These are phyloP conservation scores for Adansonia rubrostipa DNA, from an alignment of 441 rosid species.

Conservation along the genomic window DNA sequence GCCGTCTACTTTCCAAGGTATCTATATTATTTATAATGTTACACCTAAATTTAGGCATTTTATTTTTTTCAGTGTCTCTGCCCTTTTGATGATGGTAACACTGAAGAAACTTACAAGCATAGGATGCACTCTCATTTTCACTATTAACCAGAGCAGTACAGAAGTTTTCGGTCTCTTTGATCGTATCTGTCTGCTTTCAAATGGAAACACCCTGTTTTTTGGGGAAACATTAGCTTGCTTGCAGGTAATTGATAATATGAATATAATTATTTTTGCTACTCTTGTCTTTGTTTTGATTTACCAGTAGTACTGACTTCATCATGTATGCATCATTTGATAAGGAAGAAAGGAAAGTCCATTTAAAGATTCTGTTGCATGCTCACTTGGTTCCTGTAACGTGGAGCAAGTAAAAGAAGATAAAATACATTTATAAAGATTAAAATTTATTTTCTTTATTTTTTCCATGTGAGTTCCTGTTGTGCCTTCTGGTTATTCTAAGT, in stretches of 20 bases:
- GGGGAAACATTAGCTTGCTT: constrained; percentile 98
- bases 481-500: constrained; percentile 35
- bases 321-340: constrained; percentile 3
- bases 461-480: constrained; percentile 17
- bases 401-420: background rate
- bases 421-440: background rate
- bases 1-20: constrained; percentile 4
- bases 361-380: constrained; percentile 16
- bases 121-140: constrained; percentile 92
- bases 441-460: background rate
- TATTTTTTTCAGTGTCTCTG: constrained; percentile 71
- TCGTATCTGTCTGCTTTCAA: constrained; percentile 90
- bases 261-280: constrained; percentile 17
- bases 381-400: constrained; percentile 15
- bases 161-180: constrained; percentile 99
- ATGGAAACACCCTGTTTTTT: constrained; percentile 93
- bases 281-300: constrained; percentile 18
- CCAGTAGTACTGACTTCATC: constrained; percentile 4
- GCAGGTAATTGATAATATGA: constrained; percentile 58
- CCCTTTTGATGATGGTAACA: constrained; percentile 98
- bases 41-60: constrained; percentile 27
- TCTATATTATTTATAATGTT: constrained; percentile 23
- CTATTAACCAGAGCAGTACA: constrained; percentile 91
- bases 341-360: background rate
- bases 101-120: constrained; percentile 93